Evolutionary conservation across 2,329 filamentous ascomycete species (phyloP), one percentile per base, ranked within the genome.

Genomic region (Zarea fungicola): DNA sequence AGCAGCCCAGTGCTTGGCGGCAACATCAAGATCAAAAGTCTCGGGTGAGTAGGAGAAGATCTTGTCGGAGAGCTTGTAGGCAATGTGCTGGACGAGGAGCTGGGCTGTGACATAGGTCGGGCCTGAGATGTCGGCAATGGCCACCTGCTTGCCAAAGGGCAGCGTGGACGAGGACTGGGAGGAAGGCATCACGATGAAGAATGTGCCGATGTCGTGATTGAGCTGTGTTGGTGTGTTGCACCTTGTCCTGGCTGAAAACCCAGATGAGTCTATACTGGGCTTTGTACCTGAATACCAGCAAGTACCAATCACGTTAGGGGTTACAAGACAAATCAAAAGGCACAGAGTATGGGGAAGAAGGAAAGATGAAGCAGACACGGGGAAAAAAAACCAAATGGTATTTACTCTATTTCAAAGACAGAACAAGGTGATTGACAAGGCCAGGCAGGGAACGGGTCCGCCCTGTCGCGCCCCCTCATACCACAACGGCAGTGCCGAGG

Each of bases 1-100:
- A 23, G 72, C 68, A 42, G 81, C 77, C 93, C 93, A 99, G 57
- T 81, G 70, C 67, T 85, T 87, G 47, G 88, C 84, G 40, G 91
- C 89, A 54, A 84, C 69, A 66, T 97, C 92, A 55, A 99, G 79
- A 64, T 95, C 88, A 62, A 96, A 97, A 13, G 89, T 87, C 62
- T 95, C 88, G 23, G 91, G 89, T 3, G 92, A 97, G 75, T 95
- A 97, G 49, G 91, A 87, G 74, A 96, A 99, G 71, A 97, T 84
- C 77, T 95, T 96, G 76, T 97, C 91, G 49, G 92, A 97, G 53
- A 99, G 78, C 55, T 88, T 81, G 72, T 96, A 99, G 53, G 92
- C 89, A 56, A 97, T 86, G 71, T 99, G 93, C 74, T 99, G 93
- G 56, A 97, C 86, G 49, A 99, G 81, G 19, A 89, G 83, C 72